Evolutionary conservation across 2,329 filamentous ascomycete genomes (phyloP).

Genomic region (Metarhizium brunneum): DNA sequence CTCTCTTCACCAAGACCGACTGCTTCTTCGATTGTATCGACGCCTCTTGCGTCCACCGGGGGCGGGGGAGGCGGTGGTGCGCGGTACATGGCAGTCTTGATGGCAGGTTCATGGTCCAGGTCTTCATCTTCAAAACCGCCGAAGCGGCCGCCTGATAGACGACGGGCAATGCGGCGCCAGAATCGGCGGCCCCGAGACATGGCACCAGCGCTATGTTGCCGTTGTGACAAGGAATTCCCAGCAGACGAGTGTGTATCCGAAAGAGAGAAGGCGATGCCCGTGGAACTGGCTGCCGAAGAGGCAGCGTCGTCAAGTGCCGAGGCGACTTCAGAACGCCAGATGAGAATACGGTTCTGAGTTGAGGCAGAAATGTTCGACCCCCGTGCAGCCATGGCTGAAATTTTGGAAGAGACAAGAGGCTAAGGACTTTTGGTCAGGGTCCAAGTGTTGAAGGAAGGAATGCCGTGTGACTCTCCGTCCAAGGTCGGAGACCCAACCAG

Average conservation of each 20-base stretch:
- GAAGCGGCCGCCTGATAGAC: constrained; percentile 10
- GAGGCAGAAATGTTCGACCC: constrained; percentile 4
- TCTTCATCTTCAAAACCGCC: constrained; percentile 6
- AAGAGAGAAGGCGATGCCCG: constrained; percentile 7
- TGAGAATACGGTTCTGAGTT: constrained; percentile 29
- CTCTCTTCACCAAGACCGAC: constrained; percentile 14
- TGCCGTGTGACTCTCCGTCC: not conserved
- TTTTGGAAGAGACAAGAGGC: not conserved
- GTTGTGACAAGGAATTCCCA: not conserved
- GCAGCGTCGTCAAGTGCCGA: constrained; percentile 20
- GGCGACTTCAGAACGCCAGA: constrained; percentile 42
- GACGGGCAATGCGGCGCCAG: constrained; percentile 13
- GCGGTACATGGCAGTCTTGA: constrained; percentile 28
- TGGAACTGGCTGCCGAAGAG: constrained; percentile 17
- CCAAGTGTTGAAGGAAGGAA: not conserved
- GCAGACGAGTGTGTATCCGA: constrained; percentile 10
- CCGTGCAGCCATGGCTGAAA: not conserved
- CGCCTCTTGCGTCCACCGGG: constrained; percentile 6
- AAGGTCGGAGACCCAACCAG: not conserved
- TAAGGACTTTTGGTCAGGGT: not conserved
- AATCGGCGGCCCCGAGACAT: constrained; percentile 12
- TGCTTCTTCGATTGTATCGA: constrained; percentile 13
- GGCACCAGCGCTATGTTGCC: not conserved
- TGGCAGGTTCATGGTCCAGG: constrained; percentile 7
- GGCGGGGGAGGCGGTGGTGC: constrained; percentile 6